Evolutionary conservation across 768 basidiomycete species (phyloP), one percentile per base, ranked within the genome.

Genomic region (Psilocybe cubensis): DNA sequence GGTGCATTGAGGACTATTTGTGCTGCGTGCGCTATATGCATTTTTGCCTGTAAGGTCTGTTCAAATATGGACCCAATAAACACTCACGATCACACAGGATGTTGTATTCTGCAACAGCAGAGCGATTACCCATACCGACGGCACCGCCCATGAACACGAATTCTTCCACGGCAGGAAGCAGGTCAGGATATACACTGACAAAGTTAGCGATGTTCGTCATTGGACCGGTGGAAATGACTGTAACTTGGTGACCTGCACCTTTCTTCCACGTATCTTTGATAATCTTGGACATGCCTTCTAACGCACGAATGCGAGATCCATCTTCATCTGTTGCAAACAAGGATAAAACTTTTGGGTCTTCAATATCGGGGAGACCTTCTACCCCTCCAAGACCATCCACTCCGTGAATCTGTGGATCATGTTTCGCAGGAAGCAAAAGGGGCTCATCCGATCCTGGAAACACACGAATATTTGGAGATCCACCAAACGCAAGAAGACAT

Each of bases 141-240:
- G 86, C 92, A n/a, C 94, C 94, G 10, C 94, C 94, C 94, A 96
- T 96, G 65, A 93, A 89, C 6, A 92, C 88, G 59, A 92, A 81
- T 58, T 89, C 83, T 57, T 87, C 84, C 4, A 92, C 72, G 9
- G 77, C 86, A 12, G 73, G 72, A n/a, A 83, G 61, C 27, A 84
- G 68, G 41, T 83, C 76, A 5, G 78, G 72, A 74, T 85, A 83
- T 1, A 80, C 81, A 56, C 76, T 75, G 17, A 87, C 75, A 62
- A 92, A 88, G 5, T 89, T 70, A 0, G 86, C 88, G 31, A 91
- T 79, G 60, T 95, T 96, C 18, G 94, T 95, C 85, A 92, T 85
- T 1, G 94, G 90, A 0, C 94, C 94, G 3, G 82, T 86, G 1
- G 92, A 91, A 1, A 93, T 81, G 2, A 96, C 65, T 0, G 84